A percentile compares a stretch with the other conserved stretches of the same genome.
Evolutionary conservation across 1,284 basidiomycete species (phyloP).

Genomic region (Boletus sp.): DNA sequence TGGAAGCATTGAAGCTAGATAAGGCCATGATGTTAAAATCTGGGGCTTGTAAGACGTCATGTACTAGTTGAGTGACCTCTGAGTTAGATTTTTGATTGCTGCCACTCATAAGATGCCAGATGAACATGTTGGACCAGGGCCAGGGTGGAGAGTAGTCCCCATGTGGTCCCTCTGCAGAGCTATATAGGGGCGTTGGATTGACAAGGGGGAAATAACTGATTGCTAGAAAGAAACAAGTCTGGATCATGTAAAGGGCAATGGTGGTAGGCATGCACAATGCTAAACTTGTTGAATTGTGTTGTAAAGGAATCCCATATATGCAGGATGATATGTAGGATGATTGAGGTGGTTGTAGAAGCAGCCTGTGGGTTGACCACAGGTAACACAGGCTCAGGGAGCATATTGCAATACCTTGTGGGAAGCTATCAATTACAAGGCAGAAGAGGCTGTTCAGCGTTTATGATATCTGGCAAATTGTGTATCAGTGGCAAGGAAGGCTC

Average conservation of each 20-base stretch:
- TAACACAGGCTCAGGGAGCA: too few species aligned
- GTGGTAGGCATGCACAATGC: background rate
- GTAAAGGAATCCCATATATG: constrained; percentile 1
- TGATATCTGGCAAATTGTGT: too few species aligned
- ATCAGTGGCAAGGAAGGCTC: too few species aligned
- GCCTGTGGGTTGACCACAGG: background rate
- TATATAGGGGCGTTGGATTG: background rate
- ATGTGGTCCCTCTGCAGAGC: background rate
- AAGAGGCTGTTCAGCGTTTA: too few species aligned
- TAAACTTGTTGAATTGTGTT: constrained; percentile 10
- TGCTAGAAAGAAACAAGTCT: background rate
- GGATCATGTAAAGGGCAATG: constrained; percentile 11
- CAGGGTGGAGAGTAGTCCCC: background rate
- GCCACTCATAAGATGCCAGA: constrained; percentile 3
- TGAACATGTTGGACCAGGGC: constrained; percentile 4
- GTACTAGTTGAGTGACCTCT: constrained; percentile 7
- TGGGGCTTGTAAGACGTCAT: constrained; percentile 1
- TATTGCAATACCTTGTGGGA: too few species aligned
- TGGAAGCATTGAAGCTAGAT: background rate
- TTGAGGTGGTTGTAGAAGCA: background rate
- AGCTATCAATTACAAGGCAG: too few species aligned
- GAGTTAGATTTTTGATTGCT: constrained; percentile 1
- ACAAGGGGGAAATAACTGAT: background rate
- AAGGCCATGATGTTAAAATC: background rate
- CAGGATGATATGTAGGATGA: background rate